Conservation (phyloP, 2,329 filamentous ascomycete species). For the Pseudogymnoascus destructans region DNA sequence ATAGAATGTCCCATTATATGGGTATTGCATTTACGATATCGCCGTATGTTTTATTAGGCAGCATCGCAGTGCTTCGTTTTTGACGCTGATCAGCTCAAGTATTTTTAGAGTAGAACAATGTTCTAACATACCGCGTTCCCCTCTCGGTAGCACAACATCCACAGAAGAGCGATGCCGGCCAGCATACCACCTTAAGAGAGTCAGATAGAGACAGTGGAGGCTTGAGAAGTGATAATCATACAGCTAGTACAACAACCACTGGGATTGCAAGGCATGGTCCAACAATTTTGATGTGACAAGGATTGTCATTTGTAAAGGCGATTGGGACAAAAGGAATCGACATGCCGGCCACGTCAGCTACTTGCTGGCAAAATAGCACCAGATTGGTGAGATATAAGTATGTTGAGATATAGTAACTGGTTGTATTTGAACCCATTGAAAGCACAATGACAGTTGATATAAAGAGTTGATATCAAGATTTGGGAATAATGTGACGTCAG, state of each 20-base stretch:
- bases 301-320: slow-evolving; percentile 26
- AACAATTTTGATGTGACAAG: slow-evolving; percentile 28
- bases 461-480: not conserved
- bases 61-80: not conserved
- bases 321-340: not conserved
- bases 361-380: slow-evolving; percentile 29
- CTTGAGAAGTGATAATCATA: slow-evolving; percentile 25
- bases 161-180: slow-evolving; percentile 41
- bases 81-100: not conserved
- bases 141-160: slow-evolving; percentile 41
- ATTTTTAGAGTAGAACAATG: not conserved
- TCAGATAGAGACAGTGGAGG: slow-evolving; percentile 8
- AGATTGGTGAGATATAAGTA: not conserved
- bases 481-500: not conserved
- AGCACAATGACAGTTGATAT: not conserved
- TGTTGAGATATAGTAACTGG: not conserved
- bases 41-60: not conserved
- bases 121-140: slow-evolving; percentile 28
- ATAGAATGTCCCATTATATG: not conserved
- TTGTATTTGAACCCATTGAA: not conserved
- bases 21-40: slow-evolving; percentile 3
- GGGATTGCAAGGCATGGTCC: slow-evolving; percentile 10
- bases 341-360: slow-evolving; percentile 25
- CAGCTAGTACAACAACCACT: slow-evolving; percentile 36
- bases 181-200: slow-evolving; percentile 35